These are phyloP conservation scores for Fusarium musae DNA, from an alignment of 2,329 filamentous ascomycete genomes.

Conservation along the genomic window DNA sequence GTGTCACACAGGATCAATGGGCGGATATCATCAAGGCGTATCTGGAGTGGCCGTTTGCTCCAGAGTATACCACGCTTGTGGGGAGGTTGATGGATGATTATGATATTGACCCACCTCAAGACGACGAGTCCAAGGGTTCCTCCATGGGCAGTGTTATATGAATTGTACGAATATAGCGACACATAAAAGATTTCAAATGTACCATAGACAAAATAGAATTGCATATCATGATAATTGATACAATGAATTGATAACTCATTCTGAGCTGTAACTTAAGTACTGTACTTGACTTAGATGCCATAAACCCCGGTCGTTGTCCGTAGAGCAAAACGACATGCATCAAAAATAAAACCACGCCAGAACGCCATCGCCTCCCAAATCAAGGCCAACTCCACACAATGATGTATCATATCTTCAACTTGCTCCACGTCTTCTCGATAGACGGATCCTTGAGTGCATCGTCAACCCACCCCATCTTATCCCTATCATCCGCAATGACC, in stretches of 20 bases:
- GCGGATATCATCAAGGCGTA: slow-evolving; percentile 68
- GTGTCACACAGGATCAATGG: slow-evolving; percentile 65
- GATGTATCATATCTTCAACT: slow-evolving; percentile 38
- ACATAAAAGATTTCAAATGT: slow-evolving; percentile 4
- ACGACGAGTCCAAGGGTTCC: slow-evolving; percentile 41
- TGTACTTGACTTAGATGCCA: slow-evolving; percentile 9
- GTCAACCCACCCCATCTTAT: slow-evolving; percentile 65
- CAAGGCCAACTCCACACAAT: slow-evolving; percentile 36
- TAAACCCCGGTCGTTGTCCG: slow-evolving; percentile 21
- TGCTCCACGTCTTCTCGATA: slow-evolving; percentile 47
- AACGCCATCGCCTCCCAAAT: slow-evolving; percentile 38
- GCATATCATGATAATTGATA: slow-evolving; percentile 19
- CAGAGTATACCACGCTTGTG: slow-evolving; percentile 61
- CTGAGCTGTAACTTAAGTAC: slow-evolving; percentile 29
- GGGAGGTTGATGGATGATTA: slow-evolving; percentile 51
- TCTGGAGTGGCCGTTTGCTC: slow-evolving; percentile 73
- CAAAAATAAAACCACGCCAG: slow-evolving; percentile 17
- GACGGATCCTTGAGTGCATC: slow-evolving; percentile 56
- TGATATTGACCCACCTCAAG: slow-evolving; percentile 23
- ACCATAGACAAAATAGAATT: background rate
- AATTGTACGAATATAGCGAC: background rate
- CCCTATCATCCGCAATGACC: slow-evolving; percentile 62
- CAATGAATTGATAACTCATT: slow-evolving; percentile 27
- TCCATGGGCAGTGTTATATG: slow-evolving; percentile 15
- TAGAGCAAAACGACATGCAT: slow-evolving; percentile 27